Evolutionary conservation across 352 stramenopile species (phyloP), one percentile per base, ranked within the genome.

Genomic region (Phytophthora multivora): DNA sequence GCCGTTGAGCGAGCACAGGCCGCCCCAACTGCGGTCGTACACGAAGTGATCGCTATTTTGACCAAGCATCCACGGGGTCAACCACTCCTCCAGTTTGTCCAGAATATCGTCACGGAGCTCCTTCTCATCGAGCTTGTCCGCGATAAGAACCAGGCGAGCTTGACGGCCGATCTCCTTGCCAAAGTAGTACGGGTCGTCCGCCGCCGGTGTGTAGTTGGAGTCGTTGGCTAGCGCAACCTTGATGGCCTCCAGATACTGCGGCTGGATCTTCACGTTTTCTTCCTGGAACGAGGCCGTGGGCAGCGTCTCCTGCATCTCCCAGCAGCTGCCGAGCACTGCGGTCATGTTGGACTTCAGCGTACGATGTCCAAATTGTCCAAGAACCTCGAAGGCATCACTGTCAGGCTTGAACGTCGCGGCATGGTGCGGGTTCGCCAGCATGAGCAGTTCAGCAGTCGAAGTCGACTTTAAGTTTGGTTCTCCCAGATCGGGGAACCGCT

Each of bases 21-120:
- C 95, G 59, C 96, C 95, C 88, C 95, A 97, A 48, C 86, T 93
- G 33, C 76, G 78, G 64, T 99, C 96, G 73, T 98, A 99, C 36
- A 98, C 67, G 36, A 99, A 91, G 55, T 86, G 73, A 59, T 97
- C 86, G 26, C 63, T 57, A 66, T 93, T 94, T 46, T 83, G 61
- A 30, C 78, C 79, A 15, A 90, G 54, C 59, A 97, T 83, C 89
- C 87, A 97, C 21, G 86, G 86, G 12, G 67, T 78, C 48, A 96
- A 54, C 80, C 75, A 90, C 26, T 78, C 50, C 63, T 93, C 77
- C 6, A 96, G 51, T 35, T 83, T 69, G 40, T 84, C 65, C 31
- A 96, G 51, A 23, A 93, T 69, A 21, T 67, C 54, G 19, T 92
- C 81, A 28, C 83, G 81, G 4, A 77, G 63, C 15, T 73, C 53